Conservation (phyloP, 2,329 filamentous ascomycete genomes). For the Colletotrichum tanaceti region DNA sequence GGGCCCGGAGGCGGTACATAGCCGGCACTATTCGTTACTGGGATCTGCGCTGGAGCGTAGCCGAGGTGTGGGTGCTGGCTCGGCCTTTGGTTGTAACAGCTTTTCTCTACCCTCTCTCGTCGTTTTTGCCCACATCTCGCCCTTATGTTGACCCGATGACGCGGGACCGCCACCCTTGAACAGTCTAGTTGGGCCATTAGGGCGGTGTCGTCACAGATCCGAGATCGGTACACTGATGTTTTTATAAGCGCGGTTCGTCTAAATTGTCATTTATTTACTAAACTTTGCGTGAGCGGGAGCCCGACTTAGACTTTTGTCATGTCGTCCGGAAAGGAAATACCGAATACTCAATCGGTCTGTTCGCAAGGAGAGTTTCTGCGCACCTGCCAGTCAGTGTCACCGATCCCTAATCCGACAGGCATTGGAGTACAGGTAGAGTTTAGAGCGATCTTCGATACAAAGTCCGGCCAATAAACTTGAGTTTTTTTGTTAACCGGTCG, state of each 20-base stretch:
- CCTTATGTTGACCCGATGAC: conserved; percentile 1
- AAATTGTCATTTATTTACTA: no score
- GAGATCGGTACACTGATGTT: neutral
- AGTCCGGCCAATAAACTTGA: conserved; percentile 9
- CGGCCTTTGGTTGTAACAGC: conserved; percentile 2
- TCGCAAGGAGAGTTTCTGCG: conserved; percentile 8
- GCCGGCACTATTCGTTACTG: conserved; percentile 12
- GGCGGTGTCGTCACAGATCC: conserved; percentile 31
- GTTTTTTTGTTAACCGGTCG: conserved; percentile 18
- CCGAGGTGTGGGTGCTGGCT: conserved; percentile 6
- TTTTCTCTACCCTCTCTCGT: neutral
- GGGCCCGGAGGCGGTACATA: conserved; percentile 33
- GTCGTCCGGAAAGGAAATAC: conserved; percentile 15
- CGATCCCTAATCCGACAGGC: conserved; percentile 25
- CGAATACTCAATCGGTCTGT: conserved; percentile 13
- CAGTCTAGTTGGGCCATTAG: conserved; percentile 9
- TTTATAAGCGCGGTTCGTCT: neutral
- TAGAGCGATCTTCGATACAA: neutral
- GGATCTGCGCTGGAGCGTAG: neutral
- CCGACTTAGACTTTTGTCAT: conserved; percentile 36
- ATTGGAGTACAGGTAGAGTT: neutral
- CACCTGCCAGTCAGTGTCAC: conserved; percentile 14
- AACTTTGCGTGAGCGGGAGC: neutral
- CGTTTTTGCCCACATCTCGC: neutral
- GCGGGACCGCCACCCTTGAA: neutral